A percentile compares a stretch with the other conserved stretches of the same genome.
Conservation (phyloP, 495 filamentous ascomycete species). For the Tetracladium marchalianum region DNA sequence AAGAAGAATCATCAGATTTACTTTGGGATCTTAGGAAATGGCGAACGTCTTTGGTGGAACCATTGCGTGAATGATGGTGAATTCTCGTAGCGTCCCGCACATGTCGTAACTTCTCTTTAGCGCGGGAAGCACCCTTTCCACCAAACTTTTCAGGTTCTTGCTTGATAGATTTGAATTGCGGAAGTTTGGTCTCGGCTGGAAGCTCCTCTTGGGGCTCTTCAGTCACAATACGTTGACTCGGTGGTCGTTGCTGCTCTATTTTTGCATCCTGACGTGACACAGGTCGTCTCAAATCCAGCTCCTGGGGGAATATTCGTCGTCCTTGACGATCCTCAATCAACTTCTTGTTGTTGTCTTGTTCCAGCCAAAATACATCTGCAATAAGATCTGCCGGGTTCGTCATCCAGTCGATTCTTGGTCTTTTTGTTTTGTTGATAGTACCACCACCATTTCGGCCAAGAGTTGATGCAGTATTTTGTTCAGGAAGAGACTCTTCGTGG, state of each 20-base stretch:
- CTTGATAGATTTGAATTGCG: slow-evolving; percentile 18
- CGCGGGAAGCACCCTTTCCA: slow-evolving; percentile 19
- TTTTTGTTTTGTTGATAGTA: slow-evolving; percentile 27
- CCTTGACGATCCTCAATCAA: slow-evolving; percentile 67
- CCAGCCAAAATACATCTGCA: slow-evolving; percentile 77
- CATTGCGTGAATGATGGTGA: slow-evolving; percentile 34
- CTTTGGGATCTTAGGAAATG: slow-evolving; percentile 19
- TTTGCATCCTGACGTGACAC: slow-evolving; percentile 9
- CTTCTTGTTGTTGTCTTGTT: slow-evolving; percentile 63
- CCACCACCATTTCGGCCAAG: slow-evolving; percentile 6
- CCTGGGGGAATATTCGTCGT: slow-evolving; percentile 50
- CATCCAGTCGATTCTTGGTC: slow-evolving; percentile 70
- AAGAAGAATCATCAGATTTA: slow-evolving; percentile 17
- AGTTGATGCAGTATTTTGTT: slow-evolving; percentile 9
- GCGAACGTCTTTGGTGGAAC: slow-evolving; percentile 7
- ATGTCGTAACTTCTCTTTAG: slow-evolving; percentile 31
- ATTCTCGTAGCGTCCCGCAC: slow-evolving; percentile 35
- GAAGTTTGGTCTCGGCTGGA: slow-evolving; percentile 17
- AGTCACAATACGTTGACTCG: slow-evolving; percentile 1
- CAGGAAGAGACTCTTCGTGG: slow-evolving; percentile 1
- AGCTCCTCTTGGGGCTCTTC: slow-evolving; percentile 9
- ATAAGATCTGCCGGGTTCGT: slow-evolving; percentile 70
- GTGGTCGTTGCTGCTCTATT: slow-evolving; percentile 3
- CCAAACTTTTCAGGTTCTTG: slow-evolving; percentile 10
- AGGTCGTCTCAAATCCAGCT: slow-evolving; percentile 10